phyloP scores from a whole-genome alignment of 768 basidiomycete species.

The Neoboletus magnificus region DNA sequence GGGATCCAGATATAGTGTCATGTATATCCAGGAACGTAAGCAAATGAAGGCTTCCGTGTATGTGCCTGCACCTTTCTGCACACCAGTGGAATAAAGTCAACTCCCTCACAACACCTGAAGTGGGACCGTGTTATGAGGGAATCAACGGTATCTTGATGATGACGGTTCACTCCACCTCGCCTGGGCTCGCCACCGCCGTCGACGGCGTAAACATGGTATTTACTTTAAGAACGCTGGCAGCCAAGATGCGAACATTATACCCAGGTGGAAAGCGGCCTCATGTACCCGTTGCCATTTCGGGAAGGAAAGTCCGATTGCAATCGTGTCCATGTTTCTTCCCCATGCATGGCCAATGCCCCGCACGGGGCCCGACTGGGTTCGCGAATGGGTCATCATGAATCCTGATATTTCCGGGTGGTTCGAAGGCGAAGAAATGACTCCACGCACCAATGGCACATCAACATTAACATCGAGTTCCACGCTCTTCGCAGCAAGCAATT shows the following conservation, averaged over 20 bases:
- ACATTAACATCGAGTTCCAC: not conserved
- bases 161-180: not conserved
- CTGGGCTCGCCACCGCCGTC: slow-evolving; percentile 1
- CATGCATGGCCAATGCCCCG: not conserved
- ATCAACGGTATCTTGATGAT: not conserved
- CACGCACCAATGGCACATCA: not conserved
- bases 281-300: not conserved
- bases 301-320: not conserved
- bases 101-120: no score
- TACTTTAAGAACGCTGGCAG: not conserved
- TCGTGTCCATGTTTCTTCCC: not conserved
- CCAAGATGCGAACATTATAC: not conserved
- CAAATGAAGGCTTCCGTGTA: not conserved
- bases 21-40: not conserved
- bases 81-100: not conserved
- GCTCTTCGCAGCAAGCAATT: not conserved
- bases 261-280: not conserved
- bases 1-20: not conserved
- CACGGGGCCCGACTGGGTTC: not conserved
- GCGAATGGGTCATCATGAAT: not conserved
- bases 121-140: no score
- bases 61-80: not conserved
- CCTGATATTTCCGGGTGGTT: not conserved
- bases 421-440: not conserved
- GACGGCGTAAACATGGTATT: not conserved